Conservation (phyloP, 495 filamentous ascomycete species). For the Penicillium nucicola region DNA sequence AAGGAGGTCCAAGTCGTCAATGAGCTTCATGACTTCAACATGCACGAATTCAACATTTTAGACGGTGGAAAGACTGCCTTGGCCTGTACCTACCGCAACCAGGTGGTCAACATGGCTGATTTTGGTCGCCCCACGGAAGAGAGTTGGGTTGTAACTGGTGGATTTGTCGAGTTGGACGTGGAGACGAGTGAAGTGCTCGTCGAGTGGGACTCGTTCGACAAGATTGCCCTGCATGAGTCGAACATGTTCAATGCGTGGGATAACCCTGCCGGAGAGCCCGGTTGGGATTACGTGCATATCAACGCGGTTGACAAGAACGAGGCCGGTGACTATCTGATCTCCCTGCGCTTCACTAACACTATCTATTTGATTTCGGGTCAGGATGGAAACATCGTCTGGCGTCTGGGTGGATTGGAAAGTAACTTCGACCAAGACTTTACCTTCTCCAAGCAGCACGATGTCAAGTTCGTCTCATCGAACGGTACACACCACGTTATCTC, state of each 20-base stretch:
- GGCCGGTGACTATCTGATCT: slow-evolving; percentile 56
- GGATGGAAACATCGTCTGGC: slow-evolving; percentile 57
- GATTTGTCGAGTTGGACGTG: slow-evolving; percentile 47
- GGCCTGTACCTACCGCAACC: slow-evolving; percentile 47
- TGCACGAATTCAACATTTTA: slow-evolving; percentile 50
- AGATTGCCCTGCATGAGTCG: slow-evolving; percentile 39
- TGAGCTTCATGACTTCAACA: slow-evolving; percentile 41
- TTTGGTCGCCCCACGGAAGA: slow-evolving; percentile 41
- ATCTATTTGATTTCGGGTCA: slow-evolving; percentile 57
- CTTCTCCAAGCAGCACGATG: slow-evolving; percentile 62
- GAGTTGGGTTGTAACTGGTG: slow-evolving; percentile 37
- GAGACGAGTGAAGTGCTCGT: slow-evolving; percentile 42
- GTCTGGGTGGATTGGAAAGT: slow-evolving; percentile 46
- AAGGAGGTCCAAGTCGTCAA: slow-evolving; percentile 36
- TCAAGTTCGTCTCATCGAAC: slow-evolving; percentile 50
- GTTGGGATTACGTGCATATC: slow-evolving; percentile 43
- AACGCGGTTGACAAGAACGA: slow-evolving; percentile 43
- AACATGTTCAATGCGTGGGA: slow-evolving; percentile 45
- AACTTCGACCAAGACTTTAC: slow-evolving; percentile 45
- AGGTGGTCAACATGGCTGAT: slow-evolving; percentile 37
- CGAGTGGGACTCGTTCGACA: slow-evolving; percentile 46
- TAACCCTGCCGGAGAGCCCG: slow-evolving; percentile 12
- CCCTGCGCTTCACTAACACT: slow-evolving; percentile 52
- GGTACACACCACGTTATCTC: slow-evolving; percentile 49
- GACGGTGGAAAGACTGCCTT: slow-evolving; percentile 39